Evolutionary conservation across 2,329 filamentous ascomycete species (phyloP), one percentile per base, ranked within the genome.

Genomic region (Neocatenulostroma microsporum): DNA sequence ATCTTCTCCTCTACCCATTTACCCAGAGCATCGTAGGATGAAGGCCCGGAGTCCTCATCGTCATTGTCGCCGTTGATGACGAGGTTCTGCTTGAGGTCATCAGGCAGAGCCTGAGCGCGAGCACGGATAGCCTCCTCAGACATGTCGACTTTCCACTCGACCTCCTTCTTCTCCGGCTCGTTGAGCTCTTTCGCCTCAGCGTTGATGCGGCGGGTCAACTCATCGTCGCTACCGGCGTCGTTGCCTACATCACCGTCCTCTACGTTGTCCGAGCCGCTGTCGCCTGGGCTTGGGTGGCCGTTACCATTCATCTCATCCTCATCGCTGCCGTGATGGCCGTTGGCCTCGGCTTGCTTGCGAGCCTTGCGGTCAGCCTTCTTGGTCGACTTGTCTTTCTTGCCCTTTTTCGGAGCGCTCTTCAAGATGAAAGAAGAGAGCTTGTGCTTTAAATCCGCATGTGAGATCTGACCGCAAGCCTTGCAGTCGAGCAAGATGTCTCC

Each of bases 391-490:
- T 95, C 86, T 69, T 94, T 94, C 76, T 95, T 95, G 55, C 78
- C 77, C 66, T 86, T 86, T 72, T 94, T 94, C 54, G 85, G 82
- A 63, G 86, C 81, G 62, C 91, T 93, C 77, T 96, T 96, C 62
- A 96, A 69, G 62, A 98, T 95, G 73, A 94, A 98, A 46, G 85
- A 84, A 65, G 84, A 93, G 49, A 98, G 80, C 75, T 98, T 98
- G 63, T 94, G 79, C 59, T 88, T 86, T 49, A 88, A 73, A 57
- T 96, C 89, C 38, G 94, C 89, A 46, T 91, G 82, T 50, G 83
- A 83, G 58, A 86, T 87, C 67, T 94, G 84, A 60, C 91, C 91
- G 61, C 91, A 98, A 46, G 91, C 91, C 72, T 98, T 98, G 82
- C 91, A 98, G 69, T 98, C 91, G 51, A 96, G 80, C 46, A 85